Conservation (phyloP, 2,329 filamentous ascomycete species). For the Talaromyces sp. region DNA sequence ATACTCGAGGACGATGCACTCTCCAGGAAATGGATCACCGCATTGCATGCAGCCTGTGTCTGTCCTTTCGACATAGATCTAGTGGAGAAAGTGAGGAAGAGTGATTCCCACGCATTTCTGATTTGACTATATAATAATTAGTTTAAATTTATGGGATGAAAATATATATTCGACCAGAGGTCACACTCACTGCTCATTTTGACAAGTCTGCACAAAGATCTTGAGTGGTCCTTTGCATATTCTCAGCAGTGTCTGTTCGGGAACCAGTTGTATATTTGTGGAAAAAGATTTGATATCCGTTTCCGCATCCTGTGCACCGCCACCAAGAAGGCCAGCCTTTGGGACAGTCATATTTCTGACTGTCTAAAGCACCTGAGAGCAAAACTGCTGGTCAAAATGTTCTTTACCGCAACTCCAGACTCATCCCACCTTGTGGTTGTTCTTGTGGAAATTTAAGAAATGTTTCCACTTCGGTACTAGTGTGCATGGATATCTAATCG, state of each 20-base stretch:
- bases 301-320: conserved; percentile 18
- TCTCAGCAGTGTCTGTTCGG: conserved; percentile 32
- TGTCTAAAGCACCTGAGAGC: neutral
- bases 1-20: conserved; percentile 32
- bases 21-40: conserved; percentile 43
- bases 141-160: neutral
- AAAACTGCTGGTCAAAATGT: neutral
- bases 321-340: conserved; percentile 17
- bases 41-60: conserved; percentile 43
- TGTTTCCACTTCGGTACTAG: conserved; percentile 20
- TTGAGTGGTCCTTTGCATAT: conserved; percentile 36
- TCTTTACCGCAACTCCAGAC: neutral
- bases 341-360: conserved; percentile 24
- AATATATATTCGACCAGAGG: neutral
- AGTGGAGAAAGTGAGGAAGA: conserved; percentile 41
- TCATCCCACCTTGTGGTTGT: conserved; percentile 8
- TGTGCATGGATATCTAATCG: neutral
- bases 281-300: conserved; percentile 24
- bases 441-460: conserved; percentile 30
- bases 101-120: conserved; percentile 35
- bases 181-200: conserved; percentile 31
- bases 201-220: conserved; percentile 30
- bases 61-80: conserved; percentile 39
- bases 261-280: conserved; percentile 33
- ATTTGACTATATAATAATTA: conserved; percentile 28